phyloP scores from a whole-genome alignment of 2,329 filamentous ascomycete species.

The Rhinocladiella mackenziei region DNA sequence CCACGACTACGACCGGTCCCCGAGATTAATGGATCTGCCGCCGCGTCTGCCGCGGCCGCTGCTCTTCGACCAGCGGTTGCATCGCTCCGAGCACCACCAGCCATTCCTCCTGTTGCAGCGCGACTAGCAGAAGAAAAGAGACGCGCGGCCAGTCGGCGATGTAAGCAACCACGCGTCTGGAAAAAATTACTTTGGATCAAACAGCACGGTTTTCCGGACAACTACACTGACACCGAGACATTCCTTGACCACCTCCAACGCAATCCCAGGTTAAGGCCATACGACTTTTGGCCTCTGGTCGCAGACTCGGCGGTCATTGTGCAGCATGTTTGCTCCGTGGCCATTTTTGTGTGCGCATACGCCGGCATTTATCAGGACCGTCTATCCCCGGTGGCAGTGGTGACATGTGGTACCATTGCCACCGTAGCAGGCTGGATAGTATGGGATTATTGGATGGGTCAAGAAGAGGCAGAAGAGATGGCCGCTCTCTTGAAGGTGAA shows the following conservation, averaged over 20 bases:
- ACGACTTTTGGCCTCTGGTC: constrained; percentile 97
- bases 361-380: constrained; percentile 82
- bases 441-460: constrained; percentile 86
- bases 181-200: constrained; percentile 98
- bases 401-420: constrained; percentile 74
- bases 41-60: constrained; percentile 39
- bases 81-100: constrained; percentile 41
- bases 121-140: constrained; percentile 45
- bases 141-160: constrained; percentile 60
- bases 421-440: constrained; percentile 85
- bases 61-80: constrained; percentile 38
- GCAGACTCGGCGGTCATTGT: constrained; percentile 94
- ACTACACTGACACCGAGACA: constrained; percentile 94
- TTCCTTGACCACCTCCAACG: constrained; percentile 94
- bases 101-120: constrained; percentile 37
- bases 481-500: constrained; percentile 32
- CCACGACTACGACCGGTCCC: constrained; percentile 49
- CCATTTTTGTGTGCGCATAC: constrained; percentile 92
- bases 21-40: constrained; percentile 40
- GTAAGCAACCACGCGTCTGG: constrained; percentile 70
- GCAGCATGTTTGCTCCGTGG: constrained; percentile 91
- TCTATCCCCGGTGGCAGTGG: constrained; percentile 84
- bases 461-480: constrained; percentile 51
- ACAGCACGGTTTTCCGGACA: constrained; percentile 82
- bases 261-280: constrained; percentile 87